Base-by-base conservation (phyloP, 2,329 filamentous ascomycete species). In the Diaporthe sp. region DNA sequence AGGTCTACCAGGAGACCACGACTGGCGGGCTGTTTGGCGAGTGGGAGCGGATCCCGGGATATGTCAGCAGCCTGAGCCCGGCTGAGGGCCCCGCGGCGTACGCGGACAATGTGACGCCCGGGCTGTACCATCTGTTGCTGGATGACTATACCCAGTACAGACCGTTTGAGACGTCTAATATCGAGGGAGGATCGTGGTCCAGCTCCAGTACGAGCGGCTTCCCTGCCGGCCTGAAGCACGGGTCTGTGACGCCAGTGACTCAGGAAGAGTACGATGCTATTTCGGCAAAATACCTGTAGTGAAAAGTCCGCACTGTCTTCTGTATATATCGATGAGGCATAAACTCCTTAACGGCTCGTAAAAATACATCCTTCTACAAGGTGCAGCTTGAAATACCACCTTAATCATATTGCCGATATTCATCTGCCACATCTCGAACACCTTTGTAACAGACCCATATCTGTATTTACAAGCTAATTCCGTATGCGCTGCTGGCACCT, bases 1-100 rank as follows among this genome's bases (percentile, higher is more conserved):
- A 84, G n/a, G 84, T 89, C 4, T 89, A 86, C 74, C 84, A 85
- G 53, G 87, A 89, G 76, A 81, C 82, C 12, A 85, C 83, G 0
- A 82, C 84, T 0, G 81, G 75, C 0, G 88, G 88, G 0, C 77
- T 89, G 0, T 88, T 89, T 65, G 86, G 87, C 4, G 84, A 80
- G 0, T 89, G 87, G 87, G 84, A 81, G 4, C 80, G 85, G 4
- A 80, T 86, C 3, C 79, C 79, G 1, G 82, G 81, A 4, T 83
- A 82, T 37, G 82, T 84, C 4, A 75, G 79, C 1, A 76, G 78
- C 2, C 78, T 82, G 42, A 80, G 76, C 9, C 81, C 79, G 3
- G 77, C 78, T 4, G 84, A 85, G 76, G 85, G 84, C 0, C 82
- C 84, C 0, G 83, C 83, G 15, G 80, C 83, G 1, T 86, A 82